Conservation (phyloP, 1,284 basidiomycete genomes). For the Vanrija humicola region DNA sequence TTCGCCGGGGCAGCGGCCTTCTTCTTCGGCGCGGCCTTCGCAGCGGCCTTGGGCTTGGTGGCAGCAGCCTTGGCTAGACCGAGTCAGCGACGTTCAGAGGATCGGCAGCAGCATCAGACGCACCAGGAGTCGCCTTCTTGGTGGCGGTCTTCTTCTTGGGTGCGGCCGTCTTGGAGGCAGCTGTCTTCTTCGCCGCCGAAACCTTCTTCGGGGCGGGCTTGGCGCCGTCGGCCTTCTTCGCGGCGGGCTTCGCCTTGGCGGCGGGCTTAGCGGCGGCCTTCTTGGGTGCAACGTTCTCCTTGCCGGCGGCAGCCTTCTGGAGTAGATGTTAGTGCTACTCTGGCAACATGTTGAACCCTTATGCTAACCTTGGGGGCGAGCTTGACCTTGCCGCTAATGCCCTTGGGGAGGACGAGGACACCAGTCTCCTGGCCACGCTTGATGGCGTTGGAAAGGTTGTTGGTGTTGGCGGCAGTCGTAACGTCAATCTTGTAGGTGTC, state of each 20-base stretch:
- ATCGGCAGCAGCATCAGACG: conserved; percentile 18
- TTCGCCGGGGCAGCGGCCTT: conserved; percentile 30
- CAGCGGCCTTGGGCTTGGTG: conserved; percentile 43
- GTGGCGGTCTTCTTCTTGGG: conserved; percentile 36
- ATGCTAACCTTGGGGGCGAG: conserved; percentile 56
- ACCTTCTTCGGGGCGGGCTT: conserved; percentile 38
- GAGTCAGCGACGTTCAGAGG: conserved; percentile 19
- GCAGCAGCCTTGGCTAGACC: conserved; percentile 20
- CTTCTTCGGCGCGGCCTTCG: conserved; percentile 19
- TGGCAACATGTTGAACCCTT: not conserved
- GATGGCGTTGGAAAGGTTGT: conserved; percentile 78
- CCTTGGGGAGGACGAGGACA: conserved; percentile 80
- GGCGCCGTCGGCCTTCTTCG: conserved; percentile 51
- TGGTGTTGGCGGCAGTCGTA: conserved; percentile 65
- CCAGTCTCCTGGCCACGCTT: conserved; percentile 72
- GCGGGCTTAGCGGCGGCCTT: not conserved
- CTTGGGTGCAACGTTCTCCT: not conserved
- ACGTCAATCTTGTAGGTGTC: conserved; percentile 75
- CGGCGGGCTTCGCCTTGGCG: conserved; percentile 9
- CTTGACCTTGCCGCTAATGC: conserved; percentile 75
- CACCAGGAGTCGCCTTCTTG: conserved; percentile 33
- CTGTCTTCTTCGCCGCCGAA: conserved; percentile 57
- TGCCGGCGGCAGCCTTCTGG: conserved; percentile 1
- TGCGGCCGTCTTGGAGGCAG: conserved; percentile 32
- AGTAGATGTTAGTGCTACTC: not conserved